These are phyloP conservation scores for Acanthamoeba divionensis DNA, from an alignment of 208 protist genomes.

Conservation along the genomic window DNA sequence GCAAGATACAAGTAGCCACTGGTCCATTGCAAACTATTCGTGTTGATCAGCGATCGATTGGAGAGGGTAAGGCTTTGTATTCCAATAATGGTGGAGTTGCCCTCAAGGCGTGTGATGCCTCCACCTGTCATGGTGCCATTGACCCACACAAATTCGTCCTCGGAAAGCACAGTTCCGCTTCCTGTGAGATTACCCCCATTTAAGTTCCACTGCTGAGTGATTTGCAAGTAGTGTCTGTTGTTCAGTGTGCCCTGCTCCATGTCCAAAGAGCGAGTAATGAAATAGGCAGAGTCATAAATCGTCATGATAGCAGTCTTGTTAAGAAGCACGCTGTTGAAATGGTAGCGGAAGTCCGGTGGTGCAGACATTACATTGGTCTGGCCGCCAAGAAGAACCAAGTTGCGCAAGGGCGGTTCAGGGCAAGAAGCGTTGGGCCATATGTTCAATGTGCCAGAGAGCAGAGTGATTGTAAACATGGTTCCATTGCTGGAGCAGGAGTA, in stretches of 20 bases:
- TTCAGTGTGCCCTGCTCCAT: not conserved
- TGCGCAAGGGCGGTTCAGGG: not conserved
- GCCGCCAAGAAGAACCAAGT: slow-evolving; percentile 22
- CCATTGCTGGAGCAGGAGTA: slow-evolving; percentile 40
- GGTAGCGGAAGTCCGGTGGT: slow-evolving; percentile 34
- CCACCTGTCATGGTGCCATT: not conserved
- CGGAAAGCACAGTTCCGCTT: not conserved
- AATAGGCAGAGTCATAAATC: not conserved
- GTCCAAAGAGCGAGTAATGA: not conserved
- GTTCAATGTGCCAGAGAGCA: slow-evolving; percentile 22
- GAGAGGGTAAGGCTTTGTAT: not conserved
- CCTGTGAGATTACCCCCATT: not conserved
- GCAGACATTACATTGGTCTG: not conserved
- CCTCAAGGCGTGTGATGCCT: not conserved
- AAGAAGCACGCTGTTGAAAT: slow-evolving; percentile 20
- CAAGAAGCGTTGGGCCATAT: slow-evolving; percentile 44
- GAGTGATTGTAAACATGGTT: slow-evolving; percentile 19
- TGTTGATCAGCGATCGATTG: slow-evolving; percentile 17
- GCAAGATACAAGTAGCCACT: not conserved
- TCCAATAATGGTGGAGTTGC: not conserved
- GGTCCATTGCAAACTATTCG: not conserved
- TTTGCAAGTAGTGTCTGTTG: slow-evolving; percentile 19
- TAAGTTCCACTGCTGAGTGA: not conserved
- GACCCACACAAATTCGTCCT: not conserved
- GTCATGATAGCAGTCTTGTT: slow-evolving; percentile 25